Evolutionary conservation across 768 basidiomycete genomes (phyloP), one percentile per base, ranked within the genome.

Genomic region (Mycena indigotica): DNA sequence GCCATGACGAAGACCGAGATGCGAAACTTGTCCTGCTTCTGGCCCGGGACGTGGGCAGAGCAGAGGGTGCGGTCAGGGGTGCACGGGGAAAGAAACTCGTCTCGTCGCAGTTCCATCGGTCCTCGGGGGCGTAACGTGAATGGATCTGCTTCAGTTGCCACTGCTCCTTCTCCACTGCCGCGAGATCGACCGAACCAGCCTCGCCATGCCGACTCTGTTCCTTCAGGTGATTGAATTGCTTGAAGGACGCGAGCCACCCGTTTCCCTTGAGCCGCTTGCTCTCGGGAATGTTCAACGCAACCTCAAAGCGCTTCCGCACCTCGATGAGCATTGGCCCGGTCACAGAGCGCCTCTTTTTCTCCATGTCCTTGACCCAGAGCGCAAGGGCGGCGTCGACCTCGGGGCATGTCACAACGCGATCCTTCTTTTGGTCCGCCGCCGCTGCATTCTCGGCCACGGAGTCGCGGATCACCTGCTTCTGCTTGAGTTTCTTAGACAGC

Each of bases 311-410:
- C 1, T 3, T 12, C 3, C 59, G 56, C 60, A 70, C 66, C 49
- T 53, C 70, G 8, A 61, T 25, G 1, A 72, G 62, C 72, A 73
- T 72, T 0, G 62, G 24, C 2, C 66, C 71, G 38, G 48, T 70
- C 6, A 70, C 62, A 10, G 49, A 35, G 38, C 70, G 65, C 1
- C 63, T 13, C 49, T 69, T 70, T 5, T 53, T 46, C 50, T 75
- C 70, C 68, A 66, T 61, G 41, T 70, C 38, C 39, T 66, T 56
- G 19, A 70, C 55, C 75, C 75, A 78, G 1, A 73, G 56, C 6
- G 62, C 23, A 0, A 77, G 64, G 0, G 71, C 72, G 4, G 28
- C 23, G 28, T 75, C 74, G 3, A 76, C 71, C 55, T 74, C 74
- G 5, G 73, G 76, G 5, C 61, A 19, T 25, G 70, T 74, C 3